Base-by-base conservation (phyloP, 2,329 filamentous ascomycete species). In the Dichotomopilus funicola region DNA sequence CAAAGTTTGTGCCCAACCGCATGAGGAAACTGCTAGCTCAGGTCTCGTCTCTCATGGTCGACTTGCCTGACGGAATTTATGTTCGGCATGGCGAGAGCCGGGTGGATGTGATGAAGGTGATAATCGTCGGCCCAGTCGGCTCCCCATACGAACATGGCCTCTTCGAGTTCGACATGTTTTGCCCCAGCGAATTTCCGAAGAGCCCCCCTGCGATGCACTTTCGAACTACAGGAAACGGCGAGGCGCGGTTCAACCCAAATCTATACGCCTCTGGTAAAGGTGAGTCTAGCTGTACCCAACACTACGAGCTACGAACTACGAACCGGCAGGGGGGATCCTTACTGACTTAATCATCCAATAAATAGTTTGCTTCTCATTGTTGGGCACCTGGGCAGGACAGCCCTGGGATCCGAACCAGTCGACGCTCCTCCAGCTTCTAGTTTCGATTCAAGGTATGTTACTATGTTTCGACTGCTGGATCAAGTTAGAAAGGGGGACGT, bases 81-180 rank as follows among this genome's bases (percentile, higher is more conserved):
- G 71, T 81, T 19, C 71, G 73, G 7, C 71, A 78, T 54, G 73
- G 71, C 11, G 63, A 68, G 9, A 71, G 70, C 7, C 70, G 77
- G 1, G 69, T 75, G 0, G 78, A 81, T 59, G 58, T 76, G n/a
- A 72, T 81, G 65, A 80, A 78, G 62, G 64, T 72, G 19, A 54
- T 79, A 31, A 78, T 82, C 48, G 67, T 76, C 19, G 79, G 78
- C 0, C 76, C 78, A 0, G 61, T 61, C 4, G 74, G 66, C 11
- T 80, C 77, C 6, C 78, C 79, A 11, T 81, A 82, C 63, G 77
- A 77, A 59, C 69, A 76, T 43, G 78, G 78, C 0, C 62, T 81
- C 3, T 81, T 80, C 61, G 78, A 81, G 58, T 82, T 82, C 55
- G 78, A 81, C 60, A 60, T 81, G 36, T 73, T 72, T 37, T 78